These are phyloP conservation scores for Acer yangbiense DNA, from an alignment of 345 rosid genomes.

Conservation along the genomic window DNA sequence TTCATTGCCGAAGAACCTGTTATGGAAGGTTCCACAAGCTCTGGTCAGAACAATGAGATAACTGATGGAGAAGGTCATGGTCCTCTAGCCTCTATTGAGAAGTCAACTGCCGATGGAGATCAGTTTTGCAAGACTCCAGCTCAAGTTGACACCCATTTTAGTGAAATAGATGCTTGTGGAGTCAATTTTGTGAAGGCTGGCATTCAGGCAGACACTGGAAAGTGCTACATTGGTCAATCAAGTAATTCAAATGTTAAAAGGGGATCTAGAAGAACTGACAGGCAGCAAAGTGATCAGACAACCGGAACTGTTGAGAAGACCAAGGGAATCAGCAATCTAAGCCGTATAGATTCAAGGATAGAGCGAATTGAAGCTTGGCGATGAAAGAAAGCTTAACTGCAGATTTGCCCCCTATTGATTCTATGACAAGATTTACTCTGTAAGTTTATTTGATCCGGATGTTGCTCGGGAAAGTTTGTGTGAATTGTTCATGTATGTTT, in stretches of 20 bases:
- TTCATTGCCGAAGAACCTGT: conserved; percentile 43
- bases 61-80: conserved; percentile 28
- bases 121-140: conserved; percentile 20
- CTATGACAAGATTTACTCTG: neutral
- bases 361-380: conserved; percentile 75
- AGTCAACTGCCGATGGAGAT: conserved; percentile 18
- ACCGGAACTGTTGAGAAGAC: conserved; percentile 37
- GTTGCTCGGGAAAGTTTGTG: conserved; percentile 14
- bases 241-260: conserved; percentile 37
- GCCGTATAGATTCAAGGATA: conserved; percentile 59
- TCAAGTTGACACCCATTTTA: conserved; percentile 12
- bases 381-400: conserved; percentile 27
- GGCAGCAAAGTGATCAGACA: conserved; percentile 34
- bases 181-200: conserved; percentile 10
- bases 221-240: conserved; percentile 40
- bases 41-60: conserved; percentile 31
- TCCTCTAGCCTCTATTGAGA: conserved; percentile 17
- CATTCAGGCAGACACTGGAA: conserved; percentile 19
- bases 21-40: conserved; percentile 28
- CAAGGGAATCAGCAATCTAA: conserved; percentile 51
- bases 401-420: conserved; percentile 12
- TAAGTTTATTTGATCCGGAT: conserved; percentile 20
- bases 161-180: conserved; percentile 22
- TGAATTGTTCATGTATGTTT: conserved; percentile 28
- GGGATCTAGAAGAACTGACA: conserved; percentile 27